phyloP scores from a whole-genome alignment of 139 green algal species.

The Tetratostichococcus sp. region DNA sequence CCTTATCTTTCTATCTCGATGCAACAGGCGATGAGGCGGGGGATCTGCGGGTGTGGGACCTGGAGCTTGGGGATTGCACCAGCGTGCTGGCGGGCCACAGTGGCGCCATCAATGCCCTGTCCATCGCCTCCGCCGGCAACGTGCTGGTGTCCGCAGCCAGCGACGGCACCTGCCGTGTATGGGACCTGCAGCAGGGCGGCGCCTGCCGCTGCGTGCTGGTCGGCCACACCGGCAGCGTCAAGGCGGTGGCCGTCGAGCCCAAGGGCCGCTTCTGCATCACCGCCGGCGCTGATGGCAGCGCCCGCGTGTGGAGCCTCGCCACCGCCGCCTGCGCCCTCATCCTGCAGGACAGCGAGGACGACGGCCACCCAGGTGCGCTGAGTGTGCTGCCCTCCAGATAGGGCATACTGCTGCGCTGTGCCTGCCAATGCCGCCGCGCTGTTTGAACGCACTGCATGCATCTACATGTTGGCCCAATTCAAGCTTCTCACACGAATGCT shows the following conservation, averaged over 20 bases:
- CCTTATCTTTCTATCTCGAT: too few relatives aligned
- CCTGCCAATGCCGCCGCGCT: too few relatives aligned
- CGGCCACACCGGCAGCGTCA: constrained; percentile 41
- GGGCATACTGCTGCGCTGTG: too few relatives aligned
- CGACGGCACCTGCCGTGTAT: constrained; percentile 43
- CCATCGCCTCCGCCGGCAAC: constrained; percentile 31
- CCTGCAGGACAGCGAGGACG: constrained; percentile 27
- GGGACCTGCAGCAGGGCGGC: constrained; percentile 42
- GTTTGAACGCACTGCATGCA: too few relatives aligned
- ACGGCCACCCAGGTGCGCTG: neutral
- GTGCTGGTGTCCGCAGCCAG: constrained; percentile 38
- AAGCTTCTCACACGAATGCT: too few relatives aligned
- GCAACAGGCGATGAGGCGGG: constrained; percentile 19
- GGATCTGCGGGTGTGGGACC: constrained; percentile 67
- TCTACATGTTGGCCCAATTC: too few relatives aligned
- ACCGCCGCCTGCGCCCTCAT: constrained; percentile 27
- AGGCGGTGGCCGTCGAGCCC: constrained; percentile 44
- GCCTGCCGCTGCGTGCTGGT: constrained; percentile 37
- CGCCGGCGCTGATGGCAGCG: constrained; percentile 45
- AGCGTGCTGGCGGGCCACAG: constrained; percentile 54
- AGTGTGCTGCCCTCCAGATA: too few relatives aligned
- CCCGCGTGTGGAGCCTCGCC: constrained; percentile 58
- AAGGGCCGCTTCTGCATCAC: constrained; percentile 63
- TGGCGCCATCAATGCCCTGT: constrained; percentile 29
- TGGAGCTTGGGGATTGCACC: constrained; percentile 77